Base-by-base conservation (phyloP, 768 basidiomycete genomes). In the Trametes cubensis region DNA sequence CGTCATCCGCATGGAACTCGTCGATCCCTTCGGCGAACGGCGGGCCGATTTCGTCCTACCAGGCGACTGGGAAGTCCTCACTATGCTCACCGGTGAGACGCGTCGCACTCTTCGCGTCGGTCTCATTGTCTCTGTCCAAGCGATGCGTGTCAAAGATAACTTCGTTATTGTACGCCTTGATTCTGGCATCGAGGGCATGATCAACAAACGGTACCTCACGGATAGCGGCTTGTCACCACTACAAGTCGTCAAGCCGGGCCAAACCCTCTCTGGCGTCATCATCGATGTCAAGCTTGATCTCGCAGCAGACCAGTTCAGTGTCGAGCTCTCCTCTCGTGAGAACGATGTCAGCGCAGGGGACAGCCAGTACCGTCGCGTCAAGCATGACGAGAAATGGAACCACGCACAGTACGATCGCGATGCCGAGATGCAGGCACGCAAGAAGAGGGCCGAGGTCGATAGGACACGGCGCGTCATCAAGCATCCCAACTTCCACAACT, bases 401-500 rank as follows among this genome's bases (percentile, higher is more conserved):
- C 76, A 79, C 40, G 75, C 76, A n/a, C 85, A 82, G 55, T 80
- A 81, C 66, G 83, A 85, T 28, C 85, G 84, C 62, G 90, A 95
- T 70, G 73, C 76, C 65, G 90, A 94, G 63, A 76, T 92, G 66
- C 77, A 89, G 63, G 84, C 83, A 23, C 83, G 92, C 65, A 95
- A 92, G 77, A 95, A 94, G 78, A 81, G 92, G 49, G 86, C 91
- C 1, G 90, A 94, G 70, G 88, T 85, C 10, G 90, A 92, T 67
- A 82, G 84, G 63, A 84, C 86, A 39, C 85, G 93, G 62, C 81
- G 96, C 25, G 86, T 96, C 55, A 92, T 99, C 78, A 94, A 98
- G 73, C 97, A 99, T 73, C 97, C 96, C 2, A 95, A 96, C 74
- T 99, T 98, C 84, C 92, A 95, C 72, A 94, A 97, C 70, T 88